These are phyloP conservation scores for Boletus pseudo-olivaceus DNA, from an alignment of 768 basidiomycete species.

Conservation along the genomic window DNA sequence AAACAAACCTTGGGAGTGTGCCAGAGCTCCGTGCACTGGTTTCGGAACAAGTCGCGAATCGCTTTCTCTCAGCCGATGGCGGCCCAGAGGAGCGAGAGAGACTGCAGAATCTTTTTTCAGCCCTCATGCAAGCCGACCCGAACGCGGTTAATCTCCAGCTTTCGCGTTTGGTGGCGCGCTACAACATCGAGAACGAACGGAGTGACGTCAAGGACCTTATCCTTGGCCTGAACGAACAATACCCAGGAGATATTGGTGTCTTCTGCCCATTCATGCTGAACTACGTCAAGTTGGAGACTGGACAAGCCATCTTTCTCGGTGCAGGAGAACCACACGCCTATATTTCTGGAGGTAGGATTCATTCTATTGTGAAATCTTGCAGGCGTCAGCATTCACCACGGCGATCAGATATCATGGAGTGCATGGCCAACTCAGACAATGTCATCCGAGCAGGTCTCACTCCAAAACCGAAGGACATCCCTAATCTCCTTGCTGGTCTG, in stretches of 20 bases:
- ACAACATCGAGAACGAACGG: constrained; percentile 45
- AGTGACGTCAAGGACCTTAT: constrained; percentile 60
- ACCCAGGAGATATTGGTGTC: constrained; percentile 89
- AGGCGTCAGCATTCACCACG: neutral
- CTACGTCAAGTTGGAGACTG: constrained; percentile 71
- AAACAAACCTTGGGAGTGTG: constrained; percentile 57
- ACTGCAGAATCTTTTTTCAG: constrained; percentile 74
- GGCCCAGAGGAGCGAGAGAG: constrained; percentile 38
- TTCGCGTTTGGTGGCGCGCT: constrained; percentile 56
- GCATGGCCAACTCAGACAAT: constrained; percentile 99
- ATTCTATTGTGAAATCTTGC: neutral
- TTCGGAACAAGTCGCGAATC: constrained; percentile 46
- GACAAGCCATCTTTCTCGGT: constrained; percentile 91
- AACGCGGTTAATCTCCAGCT: constrained; percentile 52
- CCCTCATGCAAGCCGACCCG: constrained; percentile 78
- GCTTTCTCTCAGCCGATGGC: constrained; percentile 46
- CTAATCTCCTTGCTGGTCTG: constrained; percentile 81
- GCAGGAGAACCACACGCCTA: constrained; percentile 98
- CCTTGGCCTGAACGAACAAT: constrained; percentile 61
- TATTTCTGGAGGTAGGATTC: constrained; percentile 74
- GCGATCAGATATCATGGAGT: constrained; percentile 87
- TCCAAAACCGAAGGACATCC: constrained; percentile 92
- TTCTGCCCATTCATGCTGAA: constrained; percentile 92
- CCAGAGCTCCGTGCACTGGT: constrained; percentile 79
- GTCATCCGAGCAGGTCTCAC: constrained; percentile 98